A percentile compares a stretch with the other conserved stretches of the same genome.
These are phyloP conservation scores for Marchantia paleacea DNA, from an alignment of 225 moss, liverwort and hornwort species.

Conservation along the genomic window DNA sequence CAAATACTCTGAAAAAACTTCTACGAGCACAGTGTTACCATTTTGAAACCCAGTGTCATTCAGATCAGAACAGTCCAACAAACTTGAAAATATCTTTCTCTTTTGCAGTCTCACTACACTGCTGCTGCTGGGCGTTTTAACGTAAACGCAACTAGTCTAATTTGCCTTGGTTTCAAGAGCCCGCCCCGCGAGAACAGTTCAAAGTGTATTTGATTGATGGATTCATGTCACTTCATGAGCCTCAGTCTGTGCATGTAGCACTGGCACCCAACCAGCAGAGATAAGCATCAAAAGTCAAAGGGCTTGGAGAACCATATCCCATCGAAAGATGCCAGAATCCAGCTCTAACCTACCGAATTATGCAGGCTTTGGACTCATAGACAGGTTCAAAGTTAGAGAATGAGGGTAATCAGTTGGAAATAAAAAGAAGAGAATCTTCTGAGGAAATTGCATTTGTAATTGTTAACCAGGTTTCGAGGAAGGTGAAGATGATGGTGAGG, in stretches of 20 bases:
- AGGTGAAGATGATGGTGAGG: neutral
- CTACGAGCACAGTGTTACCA: too few species aligned
- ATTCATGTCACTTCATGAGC: neutral
- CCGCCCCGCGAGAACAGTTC: too few species aligned
- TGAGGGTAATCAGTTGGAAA: neutral
- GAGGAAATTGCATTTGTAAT: neutral
- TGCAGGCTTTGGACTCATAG: neutral
- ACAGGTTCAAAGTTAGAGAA: neutral
- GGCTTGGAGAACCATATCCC: neutral
- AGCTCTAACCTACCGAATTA: neutral
- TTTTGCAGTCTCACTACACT: too few species aligned
- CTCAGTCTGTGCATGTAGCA: neutral
- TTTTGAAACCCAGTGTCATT: too few species aligned
- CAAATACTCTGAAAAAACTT: too few species aligned
- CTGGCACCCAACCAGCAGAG: neutral
- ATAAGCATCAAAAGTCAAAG: neutral
- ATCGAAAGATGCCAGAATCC: neutral
- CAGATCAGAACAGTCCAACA: too few species aligned
- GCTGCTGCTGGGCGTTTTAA: too few species aligned
- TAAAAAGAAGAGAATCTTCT: neutral
- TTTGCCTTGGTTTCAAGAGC: too few species aligned
- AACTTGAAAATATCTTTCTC: too few species aligned
- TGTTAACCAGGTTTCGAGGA: neutral
- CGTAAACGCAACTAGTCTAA: too few species aligned
- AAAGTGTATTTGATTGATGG: too few species aligned